Percentiles rank a stretch among this genome's conserved stretches.
Conservation (phyloP, 2,329 filamentous ascomycete genomes). For the Xylaria sp. region DNA sequence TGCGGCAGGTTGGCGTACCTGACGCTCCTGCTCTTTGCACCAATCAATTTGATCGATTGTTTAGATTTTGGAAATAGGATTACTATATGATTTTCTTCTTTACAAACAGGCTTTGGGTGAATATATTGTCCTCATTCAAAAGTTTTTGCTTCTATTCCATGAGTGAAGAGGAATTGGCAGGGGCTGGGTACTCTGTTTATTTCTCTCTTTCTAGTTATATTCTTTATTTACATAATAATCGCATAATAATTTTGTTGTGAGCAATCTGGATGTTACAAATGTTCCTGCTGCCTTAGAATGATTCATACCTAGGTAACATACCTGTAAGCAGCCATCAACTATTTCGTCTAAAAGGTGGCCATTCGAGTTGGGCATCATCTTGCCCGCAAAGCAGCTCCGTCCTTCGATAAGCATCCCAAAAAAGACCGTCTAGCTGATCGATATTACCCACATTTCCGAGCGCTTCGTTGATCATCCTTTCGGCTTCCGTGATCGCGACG, state of each 20-base stretch:
- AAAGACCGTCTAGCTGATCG: background rate
- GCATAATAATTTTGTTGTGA: too few species aligned
- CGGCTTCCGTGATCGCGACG: slow-evolving; percentile 10
- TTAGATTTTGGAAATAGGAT: background rate
- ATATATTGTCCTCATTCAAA: background rate
- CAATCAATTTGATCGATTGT: background rate
- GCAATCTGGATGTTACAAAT: too few species aligned
- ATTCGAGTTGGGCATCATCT: background rate
- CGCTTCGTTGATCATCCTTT: slow-evolving; percentile 2
- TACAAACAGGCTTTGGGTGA: background rate
- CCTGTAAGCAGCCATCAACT: background rate
- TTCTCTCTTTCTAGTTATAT: background rate
- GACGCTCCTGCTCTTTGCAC: background rate
- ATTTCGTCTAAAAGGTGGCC: slow-evolving; percentile 3
- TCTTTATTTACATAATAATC: background rate
- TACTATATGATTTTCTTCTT: background rate
- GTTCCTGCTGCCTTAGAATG: too few species aligned
- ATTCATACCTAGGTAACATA: too few species aligned
- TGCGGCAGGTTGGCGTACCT: background rate
- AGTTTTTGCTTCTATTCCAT: background rate
- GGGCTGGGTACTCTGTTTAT: too few species aligned
- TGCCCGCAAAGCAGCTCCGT: background rate
- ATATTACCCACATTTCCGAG: slow-evolving; percentile 4
- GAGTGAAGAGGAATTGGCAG: too few species aligned
- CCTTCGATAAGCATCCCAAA: background rate